Percentiles rank a stretch among this genome's conserved stretches.
These are phyloP conservation scores for Clitopilus passeckerianus DNA, from an alignment of 768 basidiomycete genomes.

Conservation along the genomic window DNA sequence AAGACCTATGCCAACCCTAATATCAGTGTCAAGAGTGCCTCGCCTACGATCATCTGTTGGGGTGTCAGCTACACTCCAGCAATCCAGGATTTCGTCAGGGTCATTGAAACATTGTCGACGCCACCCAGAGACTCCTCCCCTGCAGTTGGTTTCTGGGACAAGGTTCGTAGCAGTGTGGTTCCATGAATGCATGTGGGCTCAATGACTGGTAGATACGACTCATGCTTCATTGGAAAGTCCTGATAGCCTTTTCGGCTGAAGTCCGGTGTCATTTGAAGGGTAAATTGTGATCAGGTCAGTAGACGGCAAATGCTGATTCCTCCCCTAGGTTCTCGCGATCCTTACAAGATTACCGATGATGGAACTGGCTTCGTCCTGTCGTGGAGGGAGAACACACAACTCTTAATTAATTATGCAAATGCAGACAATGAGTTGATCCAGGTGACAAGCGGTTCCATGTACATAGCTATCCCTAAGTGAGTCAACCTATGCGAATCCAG, in stretches of 20 bases:
- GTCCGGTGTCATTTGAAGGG: constrained; percentile 87
- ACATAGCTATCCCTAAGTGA: constrained; percentile 84
- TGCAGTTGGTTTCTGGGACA: constrained; percentile 92
- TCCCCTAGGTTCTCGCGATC: constrained; percentile 70
- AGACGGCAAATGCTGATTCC: neutral
- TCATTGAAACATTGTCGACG: constrained; percentile 77
- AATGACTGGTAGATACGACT: constrained; percentile 52
- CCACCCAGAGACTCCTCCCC: constrained; percentile 80
- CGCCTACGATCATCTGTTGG: constrained; percentile 79
- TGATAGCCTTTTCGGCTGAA: constrained; percentile 61
- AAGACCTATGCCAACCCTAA: constrained; percentile 84
- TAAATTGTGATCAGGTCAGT: constrained; percentile 18
- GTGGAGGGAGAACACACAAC: constrained; percentile 72
- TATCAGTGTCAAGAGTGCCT: constrained; percentile 60
- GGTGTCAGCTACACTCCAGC: constrained; percentile 83
- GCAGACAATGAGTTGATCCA: constrained; percentile 76
- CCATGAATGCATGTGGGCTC: neutral
- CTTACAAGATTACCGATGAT: constrained; percentile 58
- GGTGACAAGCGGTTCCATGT: constrained; percentile 73
- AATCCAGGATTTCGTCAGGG: constrained; percentile 80
- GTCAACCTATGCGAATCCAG: constrained; percentile 17
- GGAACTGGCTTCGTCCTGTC: constrained; percentile 88
- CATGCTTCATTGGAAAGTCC: constrained; percentile 78
- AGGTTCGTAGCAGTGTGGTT: constrained; percentile 40
- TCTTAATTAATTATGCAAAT: constrained; percentile 69